phyloP scores from a whole-genome alignment of 2,329 filamentous ascomycete species.

The Monosporascus sp. region DNA sequence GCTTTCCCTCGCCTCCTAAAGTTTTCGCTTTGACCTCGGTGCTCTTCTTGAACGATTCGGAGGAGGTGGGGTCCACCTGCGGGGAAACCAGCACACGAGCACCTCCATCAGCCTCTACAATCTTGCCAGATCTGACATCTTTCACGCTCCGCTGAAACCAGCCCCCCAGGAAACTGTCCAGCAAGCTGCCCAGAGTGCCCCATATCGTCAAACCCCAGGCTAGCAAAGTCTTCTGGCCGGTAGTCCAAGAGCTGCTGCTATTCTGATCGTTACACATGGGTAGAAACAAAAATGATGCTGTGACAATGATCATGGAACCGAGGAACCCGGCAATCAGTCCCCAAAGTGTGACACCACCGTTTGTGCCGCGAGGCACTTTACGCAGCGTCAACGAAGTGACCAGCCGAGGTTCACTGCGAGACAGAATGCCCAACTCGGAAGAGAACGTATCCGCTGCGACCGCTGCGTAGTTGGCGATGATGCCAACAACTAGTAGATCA shows the following conservation, averaged over 20 bases:
- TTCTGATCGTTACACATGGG: conserved; percentile 57
- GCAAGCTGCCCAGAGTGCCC: conserved; percentile 72
- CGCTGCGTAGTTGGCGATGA: conserved; percentile 80
- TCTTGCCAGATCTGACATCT: conserved; percentile 76
- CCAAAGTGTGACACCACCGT: conserved; percentile 77
- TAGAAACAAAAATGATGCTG: conserved; percentile 58
- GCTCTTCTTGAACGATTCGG: conserved; percentile 26
- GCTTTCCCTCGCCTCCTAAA: conserved; percentile 38
- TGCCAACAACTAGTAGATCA: conserved; percentile 58
- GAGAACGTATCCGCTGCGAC: conserved; percentile 92
- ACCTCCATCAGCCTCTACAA: conserved; percentile 82
- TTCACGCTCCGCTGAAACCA: conserved; percentile 80
- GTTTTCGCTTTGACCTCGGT: conserved; percentile 35
- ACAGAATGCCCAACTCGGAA: conserved; percentile 90
- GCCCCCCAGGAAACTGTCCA: conserved; percentile 85
- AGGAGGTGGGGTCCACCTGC: conserved; percentile 17
- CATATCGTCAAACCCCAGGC: conserved; percentile 60
- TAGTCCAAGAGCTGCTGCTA: conserved; percentile 42
- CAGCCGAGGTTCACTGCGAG: conserved; percentile 67
- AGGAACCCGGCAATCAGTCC: conserved; percentile 70
- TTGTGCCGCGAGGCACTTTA: conserved; percentile 82
- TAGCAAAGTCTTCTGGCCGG: conserved; percentile 37
- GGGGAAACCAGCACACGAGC: conserved; percentile 46
- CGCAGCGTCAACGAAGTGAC: conserved; percentile 76
- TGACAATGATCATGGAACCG: conserved; percentile 67